phyloP scores from a whole-genome alignment of 1,284 basidiomycete species.

The Naganishia cerealis region DNA sequence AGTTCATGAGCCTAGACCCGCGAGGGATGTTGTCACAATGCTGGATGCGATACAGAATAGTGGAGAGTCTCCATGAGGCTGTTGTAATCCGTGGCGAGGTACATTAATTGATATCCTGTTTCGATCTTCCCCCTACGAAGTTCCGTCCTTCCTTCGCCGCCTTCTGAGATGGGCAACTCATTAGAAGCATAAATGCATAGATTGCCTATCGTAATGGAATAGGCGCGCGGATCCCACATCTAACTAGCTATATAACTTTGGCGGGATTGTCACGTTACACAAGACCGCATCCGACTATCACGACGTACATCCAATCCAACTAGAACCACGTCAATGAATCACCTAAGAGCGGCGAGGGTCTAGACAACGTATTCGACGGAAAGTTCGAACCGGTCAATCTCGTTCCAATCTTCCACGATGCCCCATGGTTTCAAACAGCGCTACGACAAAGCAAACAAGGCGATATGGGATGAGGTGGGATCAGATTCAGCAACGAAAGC shows the following conservation, averaged over 20 bases:
- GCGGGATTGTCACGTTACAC: no score
- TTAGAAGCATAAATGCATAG: no score
- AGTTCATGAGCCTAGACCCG: slow-evolving; percentile 77
- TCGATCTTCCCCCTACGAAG: no score
- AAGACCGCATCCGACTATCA: not conserved
- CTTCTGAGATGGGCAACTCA: no score
- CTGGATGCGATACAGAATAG: slow-evolving; percentile 56
- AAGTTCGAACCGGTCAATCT: slow-evolving; percentile 21
- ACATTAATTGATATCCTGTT: not conserved
- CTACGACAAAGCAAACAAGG: not conserved
- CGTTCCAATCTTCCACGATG: slow-evolving; percentile 9
- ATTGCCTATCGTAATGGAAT: no score
- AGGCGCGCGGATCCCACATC: no score
- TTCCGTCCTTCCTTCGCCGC: no score
- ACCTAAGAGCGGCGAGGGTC: not conserved
- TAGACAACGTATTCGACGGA: slow-evolving; percentile 24
- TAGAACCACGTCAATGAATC: not conserved
- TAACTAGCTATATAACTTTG: no score
- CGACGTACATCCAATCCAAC: not conserved
- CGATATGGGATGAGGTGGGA: not conserved
- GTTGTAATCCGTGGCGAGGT: not conserved
- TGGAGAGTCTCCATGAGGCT: not conserved
- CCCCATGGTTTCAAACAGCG: slow-evolving; percentile 12
- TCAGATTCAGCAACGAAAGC: not conserved
- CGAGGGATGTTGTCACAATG: slow-evolving; percentile 64